phyloP scores from a whole-genome alignment of 1,284 basidiomycete genomes.

The Trametes polyzona region DNA sequence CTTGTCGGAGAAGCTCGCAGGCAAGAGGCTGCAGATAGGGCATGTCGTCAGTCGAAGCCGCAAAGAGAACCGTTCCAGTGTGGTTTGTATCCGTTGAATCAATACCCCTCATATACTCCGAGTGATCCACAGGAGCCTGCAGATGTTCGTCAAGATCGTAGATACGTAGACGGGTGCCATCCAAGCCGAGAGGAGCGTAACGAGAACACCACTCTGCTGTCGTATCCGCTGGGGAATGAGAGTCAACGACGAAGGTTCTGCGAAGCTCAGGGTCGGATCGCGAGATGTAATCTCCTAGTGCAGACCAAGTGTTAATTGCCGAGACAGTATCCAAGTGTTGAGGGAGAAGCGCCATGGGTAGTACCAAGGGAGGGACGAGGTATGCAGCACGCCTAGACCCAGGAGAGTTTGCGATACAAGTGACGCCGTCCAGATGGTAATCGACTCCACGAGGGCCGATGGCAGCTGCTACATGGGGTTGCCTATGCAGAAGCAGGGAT shows the following conservation, averaged over 20 bases:
- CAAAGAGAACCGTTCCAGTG: constrained; percentile 38
- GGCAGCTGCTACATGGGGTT: constrained; percentile 42
- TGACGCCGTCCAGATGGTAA: constrained; percentile 26
- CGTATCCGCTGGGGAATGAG: constrained; percentile 12
- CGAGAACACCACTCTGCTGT: constrained; percentile 29
- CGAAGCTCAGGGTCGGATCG: constrained; percentile 21
- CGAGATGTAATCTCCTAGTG: constrained; percentile 43
- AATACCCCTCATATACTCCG: background rate
- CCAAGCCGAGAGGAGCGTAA: constrained; percentile 5
- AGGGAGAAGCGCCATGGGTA: constrained; percentile 42
- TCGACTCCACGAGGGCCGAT: constrained; percentile 49
- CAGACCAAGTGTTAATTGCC: constrained; percentile 43
- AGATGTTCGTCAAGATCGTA: background rate
- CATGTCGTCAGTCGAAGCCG: constrained; percentile 49
- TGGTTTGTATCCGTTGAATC: background rate
- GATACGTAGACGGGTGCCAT: background rate
- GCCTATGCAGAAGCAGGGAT: constrained; percentile 40
- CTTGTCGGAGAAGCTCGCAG: constrained; percentile 47
- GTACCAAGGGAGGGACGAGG: constrained; percentile 61
- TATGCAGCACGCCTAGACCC: constrained; percentile 45
- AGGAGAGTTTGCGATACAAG: constrained; percentile 37
- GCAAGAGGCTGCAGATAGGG: constrained; percentile 43
- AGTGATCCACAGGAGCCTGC: background rate
- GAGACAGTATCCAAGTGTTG: constrained; percentile 23
- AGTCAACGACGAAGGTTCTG: constrained; percentile 39